Base-by-base conservation (phyloP, 805 yeast species). In the Torulaspora indica region DNA sequence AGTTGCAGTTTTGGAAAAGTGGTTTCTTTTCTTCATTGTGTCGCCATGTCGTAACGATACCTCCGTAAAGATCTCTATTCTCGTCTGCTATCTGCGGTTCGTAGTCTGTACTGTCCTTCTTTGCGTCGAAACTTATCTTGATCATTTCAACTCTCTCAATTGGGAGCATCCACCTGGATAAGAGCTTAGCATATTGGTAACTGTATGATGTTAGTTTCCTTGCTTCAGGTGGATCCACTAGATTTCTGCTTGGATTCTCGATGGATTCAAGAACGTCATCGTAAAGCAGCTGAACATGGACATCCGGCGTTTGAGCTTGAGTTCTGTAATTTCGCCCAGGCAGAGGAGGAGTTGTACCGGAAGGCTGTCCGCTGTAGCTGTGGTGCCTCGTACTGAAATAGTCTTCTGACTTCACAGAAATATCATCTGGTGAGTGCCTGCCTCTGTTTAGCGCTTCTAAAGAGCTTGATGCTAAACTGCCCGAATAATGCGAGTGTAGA, bases 111-210 rank as follows among this genome's bases (percentile, higher is more conserved):
- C 20, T 20, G 15, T 36, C 36, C 27, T 31, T 43, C n/a, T 35
- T 40, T 13, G 50, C 39, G 22, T 44, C 43, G 29, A 68, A 78
- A 77, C 52, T 48, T 3, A 57, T 45, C 64, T 90, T 88, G 44
- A 87, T 61, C 8, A 90, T 76, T 56, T 90, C 90, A 23, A 86
- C 79, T 34, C 96, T 66, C 51, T 82, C 78, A n/a, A 85, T 74
- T 0, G 89, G 85, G 14, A 89, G 70, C 0, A 93, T 95, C 97
- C 97, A 91, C 27, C 75, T 64, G 56, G 77, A 85, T 10, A 90
- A 68, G 58, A 90, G 73, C 14, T 82, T 76, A 0, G 96, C 89
- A 61, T 91, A 90, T 52, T 81, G 82, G 15, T 75, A 72, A 31
- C 96, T 78, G 76, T 69, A 71, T 1, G 52, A 49, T 29, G 58